Evolutionary conservation across 345 rosid genomes (phyloP).

Genomic region (Alliaria petiolata): DNA sequence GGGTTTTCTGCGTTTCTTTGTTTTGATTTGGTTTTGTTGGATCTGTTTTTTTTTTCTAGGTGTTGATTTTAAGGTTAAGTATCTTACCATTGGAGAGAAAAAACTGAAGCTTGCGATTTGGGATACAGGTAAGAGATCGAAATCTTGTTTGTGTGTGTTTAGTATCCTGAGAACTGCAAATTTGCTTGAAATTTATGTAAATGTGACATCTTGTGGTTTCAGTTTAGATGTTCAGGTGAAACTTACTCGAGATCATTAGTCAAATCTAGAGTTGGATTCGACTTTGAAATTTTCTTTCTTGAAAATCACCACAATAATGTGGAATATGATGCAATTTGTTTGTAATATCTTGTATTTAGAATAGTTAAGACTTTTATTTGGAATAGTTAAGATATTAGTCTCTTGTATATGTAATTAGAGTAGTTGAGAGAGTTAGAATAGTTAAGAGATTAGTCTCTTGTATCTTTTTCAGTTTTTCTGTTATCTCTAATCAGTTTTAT

Average conservation of each 20-base stretch:
- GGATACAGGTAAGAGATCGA: slow-evolving; percentile 67
- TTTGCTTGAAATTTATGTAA: background rate
- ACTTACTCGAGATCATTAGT: background rate
- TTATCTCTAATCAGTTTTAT: too few relatives aligned
- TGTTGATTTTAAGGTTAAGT: slow-evolving; percentile 92
- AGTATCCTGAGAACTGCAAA: too few relatives aligned
- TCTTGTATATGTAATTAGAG: too few relatives aligned
- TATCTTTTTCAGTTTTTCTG: too few relatives aligned
- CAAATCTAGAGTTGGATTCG: background rate
- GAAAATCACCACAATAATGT: too few relatives aligned
- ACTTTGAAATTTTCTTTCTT: background rate
- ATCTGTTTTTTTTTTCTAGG: slow-evolving; percentile 38
- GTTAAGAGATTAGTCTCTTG: too few relatives aligned
- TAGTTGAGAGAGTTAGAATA: too few relatives aligned
- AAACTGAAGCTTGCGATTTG: slow-evolving; percentile 94
- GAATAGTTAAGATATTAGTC: too few relatives aligned
- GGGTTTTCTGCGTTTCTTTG: background rate
- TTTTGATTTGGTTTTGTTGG: slow-evolving; percentile 3
- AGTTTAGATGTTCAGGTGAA: background rate
- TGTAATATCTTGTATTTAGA: too few relatives aligned
- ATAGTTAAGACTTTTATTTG: too few relatives aligned
- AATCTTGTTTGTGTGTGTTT: too few relatives aligned
- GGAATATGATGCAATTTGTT: too few relatives aligned
- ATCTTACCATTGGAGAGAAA: slow-evolving; percentile 69
- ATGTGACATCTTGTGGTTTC: background rate